Percentiles rank a stretch among this genome's conserved stretches.
Evolutionary conservation across 352 stramenopile genomes (phyloP).

Genomic region (Halophytophthora batemanensis): DNA sequence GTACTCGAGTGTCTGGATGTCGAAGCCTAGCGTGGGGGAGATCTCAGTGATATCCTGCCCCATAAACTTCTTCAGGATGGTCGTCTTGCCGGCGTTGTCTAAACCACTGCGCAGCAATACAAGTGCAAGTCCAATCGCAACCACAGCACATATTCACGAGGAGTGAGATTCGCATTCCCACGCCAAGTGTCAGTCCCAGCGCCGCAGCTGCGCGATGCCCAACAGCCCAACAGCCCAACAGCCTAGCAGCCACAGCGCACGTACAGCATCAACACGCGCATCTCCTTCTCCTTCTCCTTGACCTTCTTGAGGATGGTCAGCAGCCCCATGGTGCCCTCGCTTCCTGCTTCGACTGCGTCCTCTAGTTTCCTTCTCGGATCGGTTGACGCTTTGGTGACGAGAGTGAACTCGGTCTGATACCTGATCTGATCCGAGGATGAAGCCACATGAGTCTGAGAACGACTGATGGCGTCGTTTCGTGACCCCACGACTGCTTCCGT

Average conservation of each 20-base stretch:
- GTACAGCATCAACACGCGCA: conserved; percentile 97
- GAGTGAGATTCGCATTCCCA: background rate
- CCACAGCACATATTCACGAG: background rate
- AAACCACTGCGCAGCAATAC: conserved; percentile 74
- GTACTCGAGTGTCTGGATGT: conserved; percentile 99
- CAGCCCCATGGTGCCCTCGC: conserved; percentile 68
- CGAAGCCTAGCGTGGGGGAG: conserved; percentile 98
- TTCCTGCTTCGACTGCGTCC: background rate
- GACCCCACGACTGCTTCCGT: conserved; percentile 3
- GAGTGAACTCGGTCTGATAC: conserved; percentile 7
- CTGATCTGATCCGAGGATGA: too few species aligned
- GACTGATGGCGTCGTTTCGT: conserved; percentile 18
- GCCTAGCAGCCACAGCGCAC: conserved; percentile 14
- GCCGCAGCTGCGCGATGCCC: background rate
- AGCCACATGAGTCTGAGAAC: conserved; percentile 1
- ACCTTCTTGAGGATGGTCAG: conserved; percentile 96
- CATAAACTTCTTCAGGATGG: conserved; percentile 98
- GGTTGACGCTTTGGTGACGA: background rate
- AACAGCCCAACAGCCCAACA: background rate
- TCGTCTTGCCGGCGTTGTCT: conserved; percentile 99
- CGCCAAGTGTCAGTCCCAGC: background rate
- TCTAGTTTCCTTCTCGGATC: too few species aligned
- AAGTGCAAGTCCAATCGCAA: conserved; percentile 7
- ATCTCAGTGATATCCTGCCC: conserved; percentile 97
- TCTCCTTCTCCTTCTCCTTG: conserved; percentile 99